phyloP scores from a whole-genome alignment of 2,329 filamentous ascomycete genomes.

The Pseudocercospora fijiensis region DNA sequence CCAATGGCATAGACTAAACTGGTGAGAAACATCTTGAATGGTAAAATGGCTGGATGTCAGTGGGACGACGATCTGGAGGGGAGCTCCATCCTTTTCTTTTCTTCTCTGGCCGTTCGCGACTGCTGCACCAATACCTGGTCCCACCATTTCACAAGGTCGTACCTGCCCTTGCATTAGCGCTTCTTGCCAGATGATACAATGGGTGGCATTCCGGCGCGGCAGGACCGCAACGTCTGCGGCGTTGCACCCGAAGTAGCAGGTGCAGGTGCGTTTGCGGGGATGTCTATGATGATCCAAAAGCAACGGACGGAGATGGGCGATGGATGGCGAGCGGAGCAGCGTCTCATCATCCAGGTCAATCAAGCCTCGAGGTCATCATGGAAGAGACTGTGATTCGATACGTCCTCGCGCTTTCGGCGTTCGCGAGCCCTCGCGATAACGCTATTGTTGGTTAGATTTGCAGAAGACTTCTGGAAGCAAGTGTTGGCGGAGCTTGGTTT shows the following conservation, averaged over 20 bases:
- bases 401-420: not conserved
- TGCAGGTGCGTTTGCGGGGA: not conserved
- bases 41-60: not conserved
- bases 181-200: not conserved
- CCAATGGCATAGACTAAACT: constrained; percentile 22
- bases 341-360: too few relatives aligned
- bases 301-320: too few relatives aligned
- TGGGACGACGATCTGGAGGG: not conserved
- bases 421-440: not conserved
- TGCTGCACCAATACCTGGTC: not conserved
- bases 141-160: not conserved
- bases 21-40: not conserved
- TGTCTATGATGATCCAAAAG: not conserved
- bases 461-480: not conserved
- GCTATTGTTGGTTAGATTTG: not conserved
- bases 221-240: too few relatives aligned
- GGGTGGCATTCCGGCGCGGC: not conserved
- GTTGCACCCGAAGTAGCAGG: not conserved
- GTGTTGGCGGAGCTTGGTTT: not conserved
- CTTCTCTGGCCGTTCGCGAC: not conserved
- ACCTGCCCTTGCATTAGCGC: constrained; percentile 2
- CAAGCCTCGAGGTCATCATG: not conserved
- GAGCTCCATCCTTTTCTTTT: not conserved
- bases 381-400: not conserved
- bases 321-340: too few relatives aligned